Base-by-base conservation (phyloP, 768 basidiomycete genomes). In the Rhizopogon vulgaris region DNA sequence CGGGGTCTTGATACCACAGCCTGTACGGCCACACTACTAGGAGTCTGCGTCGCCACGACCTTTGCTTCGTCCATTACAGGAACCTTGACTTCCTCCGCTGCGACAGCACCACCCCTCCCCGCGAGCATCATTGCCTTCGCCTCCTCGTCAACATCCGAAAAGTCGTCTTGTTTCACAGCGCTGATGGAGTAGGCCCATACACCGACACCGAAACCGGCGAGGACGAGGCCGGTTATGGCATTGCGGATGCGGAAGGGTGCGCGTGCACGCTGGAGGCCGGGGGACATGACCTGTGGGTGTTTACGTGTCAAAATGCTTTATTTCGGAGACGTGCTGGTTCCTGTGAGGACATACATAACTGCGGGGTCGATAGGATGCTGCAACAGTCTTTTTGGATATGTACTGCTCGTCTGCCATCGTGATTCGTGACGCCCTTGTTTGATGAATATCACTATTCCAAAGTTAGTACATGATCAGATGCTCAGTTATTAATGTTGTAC, bases 101-200 rank as follows among this genome's bases (percentile, higher is more conserved):
- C 53, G 24, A 60, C 57, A 39, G 60, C 58, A 32, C 55, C 55
- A 5, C 54, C 56, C 40, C 48, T 38, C 36, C 65, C 55, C 6
- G 63, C 62, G 28, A 61, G 66, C 30, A 73, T 77, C 60, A 85
- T 74, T 38, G 78, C 78, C 55, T 71, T 72, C 27, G 83, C 90
- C 63, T 89, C 87, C 56, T 88, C 86, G 60, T 90, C 89, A 38
- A 90, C 76, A 64, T 92, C 90, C 58, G 87, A 83, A 64, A 95
- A 96, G 38, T 87, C 83, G 64, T 96, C 94, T 63, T 97, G 94
- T 63, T 87, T 92, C 51, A 97, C 94, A 27, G 93, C 94, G 28
- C 83, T 80, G 63, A 98, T 95, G 15, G 93, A 94, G 71, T 97
- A 98, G 4, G 84, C 76, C 82, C 91, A 98, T 8, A 96, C 84